Conservation (phyloP, 305 asterid genomes). For the Solanum hybrid region DNA sequence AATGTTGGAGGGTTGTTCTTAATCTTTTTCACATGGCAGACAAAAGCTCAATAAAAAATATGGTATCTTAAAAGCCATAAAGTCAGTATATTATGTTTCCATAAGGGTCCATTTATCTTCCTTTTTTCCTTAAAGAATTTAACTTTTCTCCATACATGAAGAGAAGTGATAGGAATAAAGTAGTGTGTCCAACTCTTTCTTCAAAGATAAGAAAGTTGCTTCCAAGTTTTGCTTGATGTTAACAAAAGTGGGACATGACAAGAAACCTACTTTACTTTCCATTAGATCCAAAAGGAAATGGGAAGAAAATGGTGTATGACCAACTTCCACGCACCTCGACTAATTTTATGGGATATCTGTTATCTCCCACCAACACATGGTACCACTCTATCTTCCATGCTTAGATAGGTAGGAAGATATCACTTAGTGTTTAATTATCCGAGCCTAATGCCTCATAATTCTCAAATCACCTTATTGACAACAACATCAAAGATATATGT, state of each 20-base stretch:
- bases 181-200: background rate
- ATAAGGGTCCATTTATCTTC: background rate
- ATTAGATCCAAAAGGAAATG: background rate
- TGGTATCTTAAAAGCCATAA: background rate
- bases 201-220: background rate
- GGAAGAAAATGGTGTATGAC: background rate
- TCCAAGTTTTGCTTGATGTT: background rate
- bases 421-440: background rate
- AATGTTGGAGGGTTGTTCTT: background rate
- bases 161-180: background rate
- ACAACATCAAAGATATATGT: background rate
- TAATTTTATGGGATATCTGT: background rate
- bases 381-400: background rate
- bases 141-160: background rate
- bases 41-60: background rate
- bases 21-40: constrained; percentile 3
- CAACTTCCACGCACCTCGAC: background rate
- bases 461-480: background rate
- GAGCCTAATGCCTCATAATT: background rate
- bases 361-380: background rate
- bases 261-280: background rate
- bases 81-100: background rate
- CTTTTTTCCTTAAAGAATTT: background rate
- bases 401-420: background rate
- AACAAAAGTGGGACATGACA: background rate